Percentiles rank a stretch among this genome's conserved stretches.
phyloP scores from a whole-genome alignment of 345 rosid species.

The Rhizophora apiculata region DNA sequence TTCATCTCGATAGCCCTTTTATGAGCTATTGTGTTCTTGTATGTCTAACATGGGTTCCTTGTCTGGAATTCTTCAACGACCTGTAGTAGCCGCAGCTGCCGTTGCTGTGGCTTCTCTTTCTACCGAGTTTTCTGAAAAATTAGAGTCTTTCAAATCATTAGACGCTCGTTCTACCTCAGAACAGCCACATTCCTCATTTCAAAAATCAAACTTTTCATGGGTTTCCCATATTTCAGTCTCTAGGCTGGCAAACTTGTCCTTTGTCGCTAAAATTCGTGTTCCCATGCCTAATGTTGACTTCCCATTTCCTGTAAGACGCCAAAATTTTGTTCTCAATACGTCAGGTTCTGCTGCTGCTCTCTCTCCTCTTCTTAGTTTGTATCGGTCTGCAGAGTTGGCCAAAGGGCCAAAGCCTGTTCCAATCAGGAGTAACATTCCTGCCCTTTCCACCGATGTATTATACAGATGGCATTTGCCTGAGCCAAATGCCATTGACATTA shows the following conservation, averaged over 20 bases:
- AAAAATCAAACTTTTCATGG: conserved; percentile 48
- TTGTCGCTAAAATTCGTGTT: conserved; percentile 45
- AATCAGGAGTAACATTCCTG: conserved; percentile 25
- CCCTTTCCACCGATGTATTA: conserved; percentile 51
- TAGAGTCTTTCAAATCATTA: conserved; percentile 39
- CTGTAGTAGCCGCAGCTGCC: conserved; percentile 79
- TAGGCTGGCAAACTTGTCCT: conserved; percentile 61
- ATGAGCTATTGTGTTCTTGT: conserved; percentile 31
- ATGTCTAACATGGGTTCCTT: conserved; percentile 62
- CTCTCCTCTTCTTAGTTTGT: conserved; percentile 47
- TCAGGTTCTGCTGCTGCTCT: conserved; percentile 38
- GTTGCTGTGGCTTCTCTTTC: conserved; percentile 75
- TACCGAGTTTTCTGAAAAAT: conserved; percentile 56
- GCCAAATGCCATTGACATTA: conserved; percentile 49
- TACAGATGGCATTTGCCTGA: conserved; percentile 95
- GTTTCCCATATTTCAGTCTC: conserved; percentile 51
- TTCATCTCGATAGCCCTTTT: conserved; percentile 1
- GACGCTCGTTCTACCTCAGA: conserved; percentile 33
- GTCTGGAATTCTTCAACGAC: conserved; percentile 76
- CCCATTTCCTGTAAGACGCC: conserved; percentile 30
- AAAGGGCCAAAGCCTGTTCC: conserved; percentile 58
- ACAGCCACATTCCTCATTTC: conserved; percentile 27
- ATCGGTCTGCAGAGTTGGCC: conserved; percentile 65
- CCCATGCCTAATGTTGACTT: conserved; percentile 58
- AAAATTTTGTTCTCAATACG: conserved; percentile 21